phyloP scores from a whole-genome alignment of 2,329 filamentous ascomycete genomes.

The Capronia americana region DNA sequence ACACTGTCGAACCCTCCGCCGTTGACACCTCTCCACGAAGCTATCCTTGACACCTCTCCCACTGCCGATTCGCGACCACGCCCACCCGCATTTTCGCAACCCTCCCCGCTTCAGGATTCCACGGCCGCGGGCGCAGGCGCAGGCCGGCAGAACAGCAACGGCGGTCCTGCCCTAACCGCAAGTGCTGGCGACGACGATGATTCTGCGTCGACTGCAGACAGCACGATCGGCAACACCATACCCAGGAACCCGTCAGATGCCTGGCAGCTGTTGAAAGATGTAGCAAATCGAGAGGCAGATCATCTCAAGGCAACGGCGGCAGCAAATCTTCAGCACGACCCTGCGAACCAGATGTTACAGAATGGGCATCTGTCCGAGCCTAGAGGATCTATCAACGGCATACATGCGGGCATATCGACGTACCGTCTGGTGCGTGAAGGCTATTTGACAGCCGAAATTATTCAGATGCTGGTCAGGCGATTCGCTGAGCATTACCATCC shows the following conservation, averaged over 20 bases:
- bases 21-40: conserved; percentile 19
- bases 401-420: conserved; percentile 47
- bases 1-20: conserved; percentile 23
- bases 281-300: conserved; percentile 48
- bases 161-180: not conserved
- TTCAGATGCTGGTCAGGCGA: conserved; percentile 61
- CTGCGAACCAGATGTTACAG: conserved; percentile 38
- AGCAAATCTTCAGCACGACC: conserved; percentile 39
- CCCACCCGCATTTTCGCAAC: conserved; percentile 26
- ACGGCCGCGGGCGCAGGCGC: conserved; percentile 1
- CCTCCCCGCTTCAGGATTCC: conserved; percentile 24
- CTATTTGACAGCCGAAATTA: conserved; percentile 56
- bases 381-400: conserved; percentile 40
- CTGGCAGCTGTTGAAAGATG: conserved; percentile 56
- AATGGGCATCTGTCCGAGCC: conserved; percentile 23
- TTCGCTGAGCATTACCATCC: conserved; percentile 72
- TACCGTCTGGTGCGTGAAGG: conserved; percentile 54
- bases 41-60: conserved; percentile 8
- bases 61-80: conserved; percentile 15
- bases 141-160: not conserved
- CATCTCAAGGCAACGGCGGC: conserved; percentile 33
- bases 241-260: conserved; percentile 56
- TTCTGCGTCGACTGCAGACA: conserved; percentile 46
- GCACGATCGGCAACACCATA: conserved; percentile 49
- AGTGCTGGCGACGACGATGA: conserved; percentile 46